Percentiles rank a stretch among this genome's conserved stretches.
Conservation (phyloP, 306 rosid species). For the Boehmeria nivea region DNA sequence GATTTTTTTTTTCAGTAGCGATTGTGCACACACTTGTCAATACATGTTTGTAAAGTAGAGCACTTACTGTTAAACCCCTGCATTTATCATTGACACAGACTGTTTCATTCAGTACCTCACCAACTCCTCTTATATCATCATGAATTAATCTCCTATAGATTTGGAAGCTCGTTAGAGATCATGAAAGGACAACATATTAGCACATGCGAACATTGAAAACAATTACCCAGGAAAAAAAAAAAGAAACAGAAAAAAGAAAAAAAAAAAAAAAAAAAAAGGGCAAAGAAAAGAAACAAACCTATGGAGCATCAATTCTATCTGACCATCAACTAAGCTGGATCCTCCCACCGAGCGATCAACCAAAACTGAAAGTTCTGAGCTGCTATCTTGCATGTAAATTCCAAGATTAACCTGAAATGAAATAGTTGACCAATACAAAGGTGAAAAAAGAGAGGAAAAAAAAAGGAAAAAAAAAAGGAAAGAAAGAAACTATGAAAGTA, state of each 20-base stretch:
- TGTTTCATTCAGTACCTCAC: constrained; percentile 69
- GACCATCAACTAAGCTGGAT: constrained; percentile 39
- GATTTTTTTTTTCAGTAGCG: background rate
- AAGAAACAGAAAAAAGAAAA: background rate
- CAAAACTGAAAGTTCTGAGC: constrained; percentile 33
- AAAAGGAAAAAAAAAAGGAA: background rate
- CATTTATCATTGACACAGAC: constrained; percentile 58
- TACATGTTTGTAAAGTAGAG: constrained; percentile 3
- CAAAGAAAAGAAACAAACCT: constrained; percentile 21
- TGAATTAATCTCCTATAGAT: constrained; percentile 53
- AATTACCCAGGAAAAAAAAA: background rate
- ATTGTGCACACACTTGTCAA: background rate
- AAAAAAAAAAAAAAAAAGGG: background rate
- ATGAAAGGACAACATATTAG: constrained; percentile 5
- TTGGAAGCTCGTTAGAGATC: constrained; percentile 13
- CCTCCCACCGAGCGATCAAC: constrained; percentile 43
- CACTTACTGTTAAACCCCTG: constrained; percentile 64
- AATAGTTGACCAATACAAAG: too few relatives aligned
- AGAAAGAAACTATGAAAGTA: background rate
- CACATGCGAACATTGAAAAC: background rate
- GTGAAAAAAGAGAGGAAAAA: background rate
- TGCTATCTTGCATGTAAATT: constrained; percentile 29
- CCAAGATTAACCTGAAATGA: constrained; percentile 43
- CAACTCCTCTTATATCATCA: constrained; percentile 84
- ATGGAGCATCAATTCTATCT: constrained; percentile 44